Evolutionary conservation across 2,329 filamentous ascomycete genomes (phyloP), one percentile per base, ranked within the genome.

Genomic region (Calonectria honghensis): DNA sequence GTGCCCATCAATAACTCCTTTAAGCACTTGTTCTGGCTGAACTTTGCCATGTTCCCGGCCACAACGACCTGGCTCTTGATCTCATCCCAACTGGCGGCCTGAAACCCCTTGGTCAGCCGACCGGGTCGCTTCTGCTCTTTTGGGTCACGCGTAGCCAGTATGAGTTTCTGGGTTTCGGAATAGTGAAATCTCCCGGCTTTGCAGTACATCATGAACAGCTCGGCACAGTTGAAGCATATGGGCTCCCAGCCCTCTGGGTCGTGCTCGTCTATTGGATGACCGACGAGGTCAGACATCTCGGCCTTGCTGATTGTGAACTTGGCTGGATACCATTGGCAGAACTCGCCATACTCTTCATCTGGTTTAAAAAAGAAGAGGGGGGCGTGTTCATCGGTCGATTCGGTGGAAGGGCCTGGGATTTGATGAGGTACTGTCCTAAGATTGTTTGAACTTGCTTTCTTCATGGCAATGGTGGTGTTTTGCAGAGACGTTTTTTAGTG

Each of bases 61-160:
- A 54, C 51, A 6, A 54, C 51, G 7, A 54, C 51, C 51, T 54
- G 51, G 51, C 51, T 54, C 29, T 54, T 54, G 51, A 54, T 54
- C 16, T 54, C 51, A 13, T 54, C 29, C 51, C 51, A 35, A 10
- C 51, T 54, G 1, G 29, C 29, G 16, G 51, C 51, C 32, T 54
- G 29, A 16, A 54, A 54, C 10, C 51, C 51, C 4, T 54, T 54
- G 51, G 16, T 35, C 51, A 54, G 29, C 29, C 29, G 9, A 11
- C 51, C 51, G 1, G 32, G 18, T 18, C 29, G 29, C 6, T 54
- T 54, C 16, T 54, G 51, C 29, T 54, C 51, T 27, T 54, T 54
- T 11, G 51, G 51, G 18, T 54, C 51, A 6, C 9, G 16, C 6
- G 51, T n/a, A 54, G 16, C 29, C 29, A 54, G 29, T n/a, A 54